Evolutionary conservation across 805 yeast species (phyloP).

Genomic region (Candida gorgasii): DNA sequence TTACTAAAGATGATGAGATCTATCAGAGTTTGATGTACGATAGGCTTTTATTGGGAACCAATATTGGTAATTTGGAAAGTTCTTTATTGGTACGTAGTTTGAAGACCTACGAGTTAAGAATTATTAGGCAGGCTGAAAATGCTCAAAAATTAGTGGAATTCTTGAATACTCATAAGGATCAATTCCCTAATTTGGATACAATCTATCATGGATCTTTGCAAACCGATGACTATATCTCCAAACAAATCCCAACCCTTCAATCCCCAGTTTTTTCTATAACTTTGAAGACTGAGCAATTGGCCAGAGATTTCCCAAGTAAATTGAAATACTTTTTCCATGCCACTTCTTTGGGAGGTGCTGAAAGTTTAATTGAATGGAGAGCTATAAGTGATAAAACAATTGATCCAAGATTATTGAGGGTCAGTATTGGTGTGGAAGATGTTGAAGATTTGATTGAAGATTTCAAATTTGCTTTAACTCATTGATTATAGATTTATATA

Average conservation of each 20-base stretch:
- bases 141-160: conserved; percentile 63
- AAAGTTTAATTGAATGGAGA: conserved; percentile 90
- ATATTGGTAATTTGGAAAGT: conserved; percentile 74
- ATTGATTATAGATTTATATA: conserved; percentile 7
- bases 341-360: conserved; percentile 83
- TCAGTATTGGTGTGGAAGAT: conserved; percentile 81
- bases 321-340: conserved; percentile 82
- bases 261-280: conserved; percentile 76
- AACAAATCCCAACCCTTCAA: conserved; percentile 60
- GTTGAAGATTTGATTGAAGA: conserved; percentile 76
- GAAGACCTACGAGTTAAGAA: conserved; percentile 76
- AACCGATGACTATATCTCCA: conserved; percentile 60
- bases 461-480: conserved; percentile 54
- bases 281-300: conserved; percentile 50
- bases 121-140: conserved; percentile 61
- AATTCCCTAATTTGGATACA: conserved; percentile 48
- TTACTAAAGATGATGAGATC: conserved; percentile 55
- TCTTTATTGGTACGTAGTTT: conserved; percentile 75
- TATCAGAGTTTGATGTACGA: conserved; percentile 55
- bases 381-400: conserved; percentile 60
- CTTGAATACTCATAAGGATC: conserved; percentile 49
- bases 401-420: conserved; percentile 59
- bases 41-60: conserved; percentile 74
- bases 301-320: conserved; percentile 62
- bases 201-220: conserved; percentile 79